Conservation (phyloP, 306 rosid genomes). For the Begonia masoniana region DNA sequence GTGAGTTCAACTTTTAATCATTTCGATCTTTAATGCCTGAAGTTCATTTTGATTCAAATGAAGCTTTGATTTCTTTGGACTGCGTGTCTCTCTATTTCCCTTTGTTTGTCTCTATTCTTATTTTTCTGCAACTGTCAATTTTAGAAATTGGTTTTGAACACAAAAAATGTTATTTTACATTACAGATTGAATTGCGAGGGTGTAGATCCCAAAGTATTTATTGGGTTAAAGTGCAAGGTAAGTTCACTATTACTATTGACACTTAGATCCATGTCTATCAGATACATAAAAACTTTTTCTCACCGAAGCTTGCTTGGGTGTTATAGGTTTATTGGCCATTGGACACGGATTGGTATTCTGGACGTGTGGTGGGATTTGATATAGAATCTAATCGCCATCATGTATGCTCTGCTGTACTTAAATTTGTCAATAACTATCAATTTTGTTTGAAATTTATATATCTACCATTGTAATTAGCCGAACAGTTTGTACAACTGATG, state of each 20-base stretch:
- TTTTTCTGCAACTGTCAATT: not conserved
- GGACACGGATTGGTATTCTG: conserved; percentile 66
- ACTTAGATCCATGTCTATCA: no score
- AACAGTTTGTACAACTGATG: not conserved
- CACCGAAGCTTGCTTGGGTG: conserved; percentile 7
- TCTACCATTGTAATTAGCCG: conserved; percentile 2
- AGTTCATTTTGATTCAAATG: not conserved
- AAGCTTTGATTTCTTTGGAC: conserved; percentile 2
- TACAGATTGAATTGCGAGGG: conserved; percentile 62
- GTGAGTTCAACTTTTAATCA: conserved; percentile 12
- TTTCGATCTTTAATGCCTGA: no score
- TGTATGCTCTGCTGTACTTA: conserved; percentile 30
- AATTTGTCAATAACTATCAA: not conserved
- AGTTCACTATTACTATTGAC: conserved; percentile 16
- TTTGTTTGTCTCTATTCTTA: not conserved
- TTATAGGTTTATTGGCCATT: conserved; percentile 94
- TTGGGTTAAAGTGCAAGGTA: conserved; percentile 94
- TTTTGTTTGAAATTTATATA: not conserved
- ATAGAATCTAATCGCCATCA: conserved; percentile 50
- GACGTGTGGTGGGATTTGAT: conserved; percentile 44
- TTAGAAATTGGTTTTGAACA: no score
- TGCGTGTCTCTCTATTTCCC: not conserved
- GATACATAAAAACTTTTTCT: no score
- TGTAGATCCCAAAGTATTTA: conserved; percentile 54
- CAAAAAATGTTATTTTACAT: no score